Base-by-base conservation (phyloP, 1,139 yeast genomes). In the Groenewaldozyma auringiensis region DNA sequence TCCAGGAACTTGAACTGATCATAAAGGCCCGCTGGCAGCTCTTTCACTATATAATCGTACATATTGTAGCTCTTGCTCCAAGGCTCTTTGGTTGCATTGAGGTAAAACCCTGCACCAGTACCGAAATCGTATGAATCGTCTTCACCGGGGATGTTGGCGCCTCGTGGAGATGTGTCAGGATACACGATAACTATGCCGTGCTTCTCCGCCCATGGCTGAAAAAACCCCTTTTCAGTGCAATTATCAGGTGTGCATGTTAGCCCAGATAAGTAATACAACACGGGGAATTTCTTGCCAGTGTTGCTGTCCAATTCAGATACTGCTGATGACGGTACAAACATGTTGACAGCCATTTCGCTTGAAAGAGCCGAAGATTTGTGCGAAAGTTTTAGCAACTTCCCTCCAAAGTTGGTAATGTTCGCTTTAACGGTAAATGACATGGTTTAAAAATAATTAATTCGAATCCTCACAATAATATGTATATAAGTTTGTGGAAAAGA, bases 81-180 rank as follows among this genome's bases (percentile, higher is more conserved):
- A 27, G 88, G 88, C 32, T 73, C 79, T 52, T 76, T 69, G 9
- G 85, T 80, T 9, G 97, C 86, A 66, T 92, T 84, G 47, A 92
- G 76, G 61, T 92, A 92, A 68, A 89, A 92, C 0, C 97, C 96
- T 27, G 98, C 98, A 31, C 95, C 95, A 1, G 89, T 74, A 18
- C 98, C 98, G 60, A 92, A 86, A 63, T 88, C 96, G 79, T 83
- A 92, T 18, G 76, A 63, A 36, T 83, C 94, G 59, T 84, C 85
- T 61, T 87, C 95, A 32, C 95, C 95, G 38, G 75, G 80, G 50
- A 82, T 71, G 48, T 72, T 71, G n/a, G 85, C 84, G n/a, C 95
- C 96, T 21, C 97, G 78, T 46, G 98, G 97, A 2, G 97, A 89
- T 2, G 98, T 92, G 64, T 92, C 98, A 16, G 98, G 97, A 64